Conservation (phyloP, 1,284 basidiomycete genomes). For the Apiotrichum gamsii region DNA sequence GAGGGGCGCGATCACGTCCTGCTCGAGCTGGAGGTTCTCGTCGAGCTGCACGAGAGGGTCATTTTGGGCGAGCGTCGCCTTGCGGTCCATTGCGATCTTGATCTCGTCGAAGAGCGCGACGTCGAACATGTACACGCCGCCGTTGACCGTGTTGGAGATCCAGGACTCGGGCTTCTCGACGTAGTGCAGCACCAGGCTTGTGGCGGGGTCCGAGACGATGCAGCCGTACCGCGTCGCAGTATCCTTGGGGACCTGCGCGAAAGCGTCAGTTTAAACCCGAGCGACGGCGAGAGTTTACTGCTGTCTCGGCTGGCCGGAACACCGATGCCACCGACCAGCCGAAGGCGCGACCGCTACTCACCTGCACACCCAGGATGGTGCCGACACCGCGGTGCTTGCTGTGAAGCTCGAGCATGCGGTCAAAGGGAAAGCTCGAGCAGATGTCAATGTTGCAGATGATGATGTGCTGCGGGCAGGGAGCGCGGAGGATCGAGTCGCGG, state of each 20-base stretch:
- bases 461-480: conserved; percentile 48
- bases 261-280: no score
- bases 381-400: conserved; percentile 51
- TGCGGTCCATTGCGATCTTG: conserved; percentile 51
- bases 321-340: neutral
- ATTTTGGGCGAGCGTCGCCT: conserved; percentile 44
- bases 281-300: no score
- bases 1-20: conserved; percentile 52
- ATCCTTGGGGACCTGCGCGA: conserved; percentile 46
- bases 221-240: conserved; percentile 50
- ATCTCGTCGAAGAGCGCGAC: conserved; percentile 52
- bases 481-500: conserved; percentile 51
- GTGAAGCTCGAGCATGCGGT: conserved; percentile 49
- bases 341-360: conserved; percentile 13
- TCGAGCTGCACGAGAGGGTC: conserved; percentile 48
- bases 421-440: conserved; percentile 50
- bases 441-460: conserved; percentile 54
- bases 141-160: conserved; percentile 52
- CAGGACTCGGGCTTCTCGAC: conserved; percentile 53
- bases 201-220: conserved; percentile 49
- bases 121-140: conserved; percentile 50
- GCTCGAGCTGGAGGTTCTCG: conserved; percentile 52
- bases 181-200: conserved; percentile 47
- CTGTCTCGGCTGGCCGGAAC: neutral
- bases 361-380: conserved; percentile 51